Percentiles rank a stretch among this genome's conserved stretches.
phyloP scores from a whole-genome alignment of 2,329 filamentous ascomycete species.

The Talaromyces sp. region DNA sequence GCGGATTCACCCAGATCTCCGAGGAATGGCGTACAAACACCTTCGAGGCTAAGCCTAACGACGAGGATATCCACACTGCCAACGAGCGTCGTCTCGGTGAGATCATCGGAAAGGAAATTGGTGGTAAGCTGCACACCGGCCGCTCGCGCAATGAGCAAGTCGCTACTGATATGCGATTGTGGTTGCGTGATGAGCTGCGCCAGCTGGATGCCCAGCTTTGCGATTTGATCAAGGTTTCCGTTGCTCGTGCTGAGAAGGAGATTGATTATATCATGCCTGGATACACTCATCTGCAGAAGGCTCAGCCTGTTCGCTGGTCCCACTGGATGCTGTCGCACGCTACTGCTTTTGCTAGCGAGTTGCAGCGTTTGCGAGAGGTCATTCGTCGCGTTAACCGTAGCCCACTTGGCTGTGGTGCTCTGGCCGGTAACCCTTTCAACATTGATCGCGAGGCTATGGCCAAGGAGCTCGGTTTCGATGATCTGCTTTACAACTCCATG shows the following conservation, averaged over 20 bases:
- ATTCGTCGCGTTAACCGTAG: slow-evolving; percentile 71
- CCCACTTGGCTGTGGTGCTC: slow-evolving; percentile 73
- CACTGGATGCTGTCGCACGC: slow-evolving; percentile 81
- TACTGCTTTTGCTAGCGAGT: slow-evolving; percentile 70
- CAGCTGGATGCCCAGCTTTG: slow-evolving; percentile 70
- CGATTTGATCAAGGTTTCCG: slow-evolving; percentile 69
- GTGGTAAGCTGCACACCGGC: slow-evolving; percentile 86
- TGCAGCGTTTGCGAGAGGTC: slow-evolving; percentile 75
- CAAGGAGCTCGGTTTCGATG: slow-evolving; percentile 77
- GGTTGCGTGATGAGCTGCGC: slow-evolving; percentile 75
- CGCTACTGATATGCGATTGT: slow-evolving; percentile 86
- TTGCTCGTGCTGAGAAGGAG: slow-evolving; percentile 70
- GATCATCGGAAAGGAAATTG: slow-evolving; percentile 81
- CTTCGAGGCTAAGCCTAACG: slow-evolving; percentile 42
- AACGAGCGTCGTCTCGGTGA: slow-evolving; percentile 76
- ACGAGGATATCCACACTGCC: slow-evolving; percentile 68
- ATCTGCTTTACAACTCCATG: slow-evolving; percentile 76
- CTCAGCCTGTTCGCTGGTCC: slow-evolving; percentile 77
- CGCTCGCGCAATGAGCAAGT: slow-evolving; percentile 90
- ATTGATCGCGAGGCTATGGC: slow-evolving; percentile 81
- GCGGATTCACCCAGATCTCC: slow-evolving; percentile 64
- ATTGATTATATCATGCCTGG: slow-evolving; percentile 81
- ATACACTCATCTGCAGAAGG: slow-evolving; percentile 85
- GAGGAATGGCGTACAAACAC: slow-evolving; percentile 47
- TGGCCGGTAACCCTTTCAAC: slow-evolving; percentile 80